These are phyloP conservation scores for Collybia nuda DNA, from an alignment of 768 basidiomycete species.

Conservation along the genomic window DNA sequence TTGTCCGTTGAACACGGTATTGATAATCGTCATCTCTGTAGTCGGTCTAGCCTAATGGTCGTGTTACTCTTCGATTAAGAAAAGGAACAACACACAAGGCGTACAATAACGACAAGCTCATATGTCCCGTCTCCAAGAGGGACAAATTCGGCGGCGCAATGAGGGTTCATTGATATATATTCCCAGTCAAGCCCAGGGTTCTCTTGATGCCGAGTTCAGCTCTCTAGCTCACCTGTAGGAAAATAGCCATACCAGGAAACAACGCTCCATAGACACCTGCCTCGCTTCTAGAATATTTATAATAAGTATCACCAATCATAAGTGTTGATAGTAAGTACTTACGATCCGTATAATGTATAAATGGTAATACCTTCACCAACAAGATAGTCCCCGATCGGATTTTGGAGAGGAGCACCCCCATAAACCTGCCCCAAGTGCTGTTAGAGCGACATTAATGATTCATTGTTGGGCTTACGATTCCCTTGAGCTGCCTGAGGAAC, in stretches of 20 bases:
- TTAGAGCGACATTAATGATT: neutral
- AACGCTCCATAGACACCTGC: slow-evolving; percentile 9
- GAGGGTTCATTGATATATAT: slow-evolving; percentile 15
- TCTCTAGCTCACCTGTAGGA: too few species aligned
- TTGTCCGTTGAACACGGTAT: slow-evolving; percentile 29
- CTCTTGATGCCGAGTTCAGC: slow-evolving; percentile 2
- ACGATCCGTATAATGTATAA: slow-evolving; percentile 27
- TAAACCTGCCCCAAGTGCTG: slow-evolving; percentile 3
- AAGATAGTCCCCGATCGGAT: slow-evolving; percentile 28
- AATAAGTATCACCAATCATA: neutral
- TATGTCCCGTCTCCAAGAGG: slow-evolving; percentile 15
- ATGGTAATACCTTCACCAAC: slow-evolving; percentile 26
- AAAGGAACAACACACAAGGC: neutral
- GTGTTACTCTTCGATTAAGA: neutral
- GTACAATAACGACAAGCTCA: slow-evolving; percentile 19
- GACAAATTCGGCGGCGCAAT: slow-evolving; percentile 13
- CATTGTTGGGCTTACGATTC: slow-evolving; percentile 12
- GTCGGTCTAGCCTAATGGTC: neutral
- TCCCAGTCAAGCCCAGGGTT: slow-evolving; percentile 18
- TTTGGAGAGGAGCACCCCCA: slow-evolving; percentile 16
- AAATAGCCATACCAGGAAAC: slow-evolving; percentile 3
- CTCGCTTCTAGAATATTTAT: slow-evolving; percentile 10
- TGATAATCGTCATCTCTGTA: slow-evolving; percentile 10
- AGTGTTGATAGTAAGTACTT: slow-evolving; percentile 6
- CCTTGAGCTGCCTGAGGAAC: slow-evolving; percentile 15